Conservation (phyloP, 2,329 filamentous ascomycete genomes). For the Mycosphaerella arachidis region DNA sequence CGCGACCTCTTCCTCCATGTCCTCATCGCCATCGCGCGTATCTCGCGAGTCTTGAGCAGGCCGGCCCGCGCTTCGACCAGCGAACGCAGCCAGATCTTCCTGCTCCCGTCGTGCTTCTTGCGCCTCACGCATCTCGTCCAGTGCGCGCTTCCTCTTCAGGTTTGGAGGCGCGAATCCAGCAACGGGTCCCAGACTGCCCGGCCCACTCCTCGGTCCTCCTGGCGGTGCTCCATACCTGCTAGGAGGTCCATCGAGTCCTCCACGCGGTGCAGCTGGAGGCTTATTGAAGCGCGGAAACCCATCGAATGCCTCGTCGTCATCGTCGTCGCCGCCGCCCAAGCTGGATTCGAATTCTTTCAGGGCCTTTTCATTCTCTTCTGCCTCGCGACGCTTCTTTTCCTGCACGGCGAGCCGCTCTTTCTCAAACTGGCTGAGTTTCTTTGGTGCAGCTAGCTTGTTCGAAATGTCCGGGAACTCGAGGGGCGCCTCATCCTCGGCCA, state of each 20-base stretch:
- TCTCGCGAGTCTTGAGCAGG: constrained; percentile 28
- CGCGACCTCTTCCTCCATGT: constrained; percentile 41
- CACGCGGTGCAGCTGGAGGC: constrained; percentile 14
- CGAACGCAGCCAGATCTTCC: constrained; percentile 18
- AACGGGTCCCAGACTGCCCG: constrained; percentile 45
- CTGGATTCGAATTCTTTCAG: constrained; percentile 84
- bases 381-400: constrained; percentile 78
- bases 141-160: constrained; percentile 32
- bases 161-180: constrained; percentile 32
- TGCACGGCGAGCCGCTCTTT: constrained; percentile 84
- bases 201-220: constrained; percentile 40
- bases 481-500: constrained; percentile 22
- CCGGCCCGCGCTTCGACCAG: neutral
- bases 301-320: constrained; percentile 35
- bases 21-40: constrained; percentile 6
- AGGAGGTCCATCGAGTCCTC: constrained; percentile 12
- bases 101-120: constrained; percentile 26
- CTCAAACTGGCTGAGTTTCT: constrained; percentile 84
- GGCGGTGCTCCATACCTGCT: constrained; percentile 30
- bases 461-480: constrained; percentile 65
- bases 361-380: constrained; percentile 80
- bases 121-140: constrained; percentile 32
- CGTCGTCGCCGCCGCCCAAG: constrained; percentile 52
- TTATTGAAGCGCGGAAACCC: constrained; percentile 15
- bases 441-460: constrained; percentile 67